A percentile compares a stretch with the other conserved stretches of the same genome.
These are phyloP conservation scores for Benincasa hispida DNA, from an alignment of 306 rosid genomes.

Conservation along the genomic window DNA sequence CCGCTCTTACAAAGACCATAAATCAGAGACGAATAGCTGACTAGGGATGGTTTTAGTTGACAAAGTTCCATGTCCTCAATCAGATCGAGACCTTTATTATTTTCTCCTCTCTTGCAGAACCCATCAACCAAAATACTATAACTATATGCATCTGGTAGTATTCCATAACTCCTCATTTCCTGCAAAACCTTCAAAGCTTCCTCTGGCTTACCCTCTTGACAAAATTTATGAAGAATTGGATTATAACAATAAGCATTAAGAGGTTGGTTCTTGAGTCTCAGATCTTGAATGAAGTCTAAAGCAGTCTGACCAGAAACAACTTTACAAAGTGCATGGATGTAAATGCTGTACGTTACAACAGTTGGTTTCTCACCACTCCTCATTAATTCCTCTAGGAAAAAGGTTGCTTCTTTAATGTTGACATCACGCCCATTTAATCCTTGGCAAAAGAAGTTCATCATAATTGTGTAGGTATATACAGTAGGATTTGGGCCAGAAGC, in stretches of 20 bases:
- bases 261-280: constrained; percentile 25
- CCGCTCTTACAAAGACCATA: constrained; percentile 33
- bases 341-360: constrained; percentile 41
- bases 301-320: constrained; percentile 30
- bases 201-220: constrained; percentile 24
- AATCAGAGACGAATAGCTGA: constrained; percentile 40
- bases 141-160: constrained; percentile 44
- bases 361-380: constrained; percentile 32
- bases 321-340: constrained; percentile 50
- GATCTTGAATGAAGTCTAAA: constrained; percentile 18
- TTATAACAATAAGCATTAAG: constrained; percentile 40
- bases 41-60: constrained; percentile 37
- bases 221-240: constrained; percentile 32
- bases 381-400: constrained; percentile 33
- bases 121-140: constrained; percentile 51
- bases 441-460: constrained; percentile 43
- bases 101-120: constrained; percentile 31
- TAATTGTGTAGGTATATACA: constrained; percentile 42
- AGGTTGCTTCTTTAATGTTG: constrained; percentile 29
- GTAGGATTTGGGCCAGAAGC: constrained; percentile 40
- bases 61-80: constrained; percentile 29
- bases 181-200: constrained; percentile 34
- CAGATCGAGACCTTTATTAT: constrained; percentile 19
- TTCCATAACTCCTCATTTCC: constrained; percentile 38
- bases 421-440: constrained; percentile 25